phyloP scores from a whole-genome alignment of 257 asterid species.

The Solanum commersonii region DNA sequence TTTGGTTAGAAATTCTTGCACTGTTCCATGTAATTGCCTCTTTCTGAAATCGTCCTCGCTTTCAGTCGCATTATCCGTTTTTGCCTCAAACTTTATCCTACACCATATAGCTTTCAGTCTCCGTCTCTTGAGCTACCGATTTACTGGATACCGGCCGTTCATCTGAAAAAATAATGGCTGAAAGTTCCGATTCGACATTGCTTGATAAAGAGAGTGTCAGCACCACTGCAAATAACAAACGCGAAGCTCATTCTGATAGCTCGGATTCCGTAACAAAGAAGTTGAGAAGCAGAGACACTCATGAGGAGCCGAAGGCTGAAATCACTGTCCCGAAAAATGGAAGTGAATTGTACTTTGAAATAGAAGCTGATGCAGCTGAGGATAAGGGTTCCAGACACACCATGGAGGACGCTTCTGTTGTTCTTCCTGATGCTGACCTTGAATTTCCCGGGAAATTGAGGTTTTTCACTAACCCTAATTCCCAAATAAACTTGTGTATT shows the following conservation, averaged over 20 bases:
- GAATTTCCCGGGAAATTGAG: slow-evolving; percentile 49
- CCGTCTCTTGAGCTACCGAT: background rate
- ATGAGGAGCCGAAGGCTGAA: background rate
- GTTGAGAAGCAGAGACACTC: slow-evolving; percentile 17
- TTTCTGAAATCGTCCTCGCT: background rate
- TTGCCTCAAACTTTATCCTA: background rate
- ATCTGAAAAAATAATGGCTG: background rate
- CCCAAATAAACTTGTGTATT: background rate
- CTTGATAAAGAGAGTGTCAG: background rate
- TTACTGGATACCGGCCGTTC: background rate
- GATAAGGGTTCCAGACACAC: slow-evolving; percentile 72
- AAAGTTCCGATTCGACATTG: background rate
- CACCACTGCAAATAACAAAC: slow-evolving; percentile 7
- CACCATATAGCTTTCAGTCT: background rate
- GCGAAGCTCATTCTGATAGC: slow-evolving; percentile 15
- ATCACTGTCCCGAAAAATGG: background rate
- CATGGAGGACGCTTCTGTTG: slow-evolving; percentile 83
- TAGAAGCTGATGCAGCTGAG: slow-evolving; percentile 85
- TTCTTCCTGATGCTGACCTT: slow-evolving; percentile 50
- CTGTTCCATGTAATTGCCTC: background rate
- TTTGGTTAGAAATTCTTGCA: background rate
- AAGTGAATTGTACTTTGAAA: slow-evolving; percentile 2
- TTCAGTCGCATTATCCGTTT: background rate
- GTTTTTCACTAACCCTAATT: slow-evolving; percentile 5
- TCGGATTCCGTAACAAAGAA: slow-evolving; percentile 18